Conservation (phyloP, 257 asterid species). For the Solanum medicagineum region DNA sequence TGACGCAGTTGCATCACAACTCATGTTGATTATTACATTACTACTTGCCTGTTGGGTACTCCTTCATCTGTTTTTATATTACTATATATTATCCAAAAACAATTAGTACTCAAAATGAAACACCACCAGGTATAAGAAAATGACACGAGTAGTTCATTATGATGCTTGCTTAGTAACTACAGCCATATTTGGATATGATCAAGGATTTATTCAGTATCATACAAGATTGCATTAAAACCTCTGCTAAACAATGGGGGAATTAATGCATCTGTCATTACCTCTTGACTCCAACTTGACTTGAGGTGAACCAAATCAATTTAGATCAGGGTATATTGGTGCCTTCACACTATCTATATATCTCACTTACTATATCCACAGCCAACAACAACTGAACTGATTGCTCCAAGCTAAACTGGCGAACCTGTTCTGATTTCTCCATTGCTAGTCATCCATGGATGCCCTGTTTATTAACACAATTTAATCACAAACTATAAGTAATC, state of each 20-base stretch:
- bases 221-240: neutral
- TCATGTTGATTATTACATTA: too few relatives aligned
- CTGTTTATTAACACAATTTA: neutral
- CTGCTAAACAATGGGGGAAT: neutral
- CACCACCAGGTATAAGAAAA: neutral
- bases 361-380: neutral
- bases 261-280: neutral
- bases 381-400: neutral
- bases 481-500: neutral
- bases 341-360: neutral
- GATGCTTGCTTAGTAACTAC: neutral
- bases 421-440: neutral
- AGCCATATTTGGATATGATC: neutral
- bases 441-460: constrained; percentile 10
- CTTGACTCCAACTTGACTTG: neutral
- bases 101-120: neutral
- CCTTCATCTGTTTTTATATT: too few relatives aligned
- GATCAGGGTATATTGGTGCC: neutral
- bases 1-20: too few relatives aligned
- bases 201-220: neutral
- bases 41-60: neutral
- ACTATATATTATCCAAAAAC: neutral
- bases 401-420: neutral
- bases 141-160: neutral
- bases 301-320: neutral